Conservation (phyloP, 2,329 filamentous ascomycete species). For the Fusarium sp. region DNA sequence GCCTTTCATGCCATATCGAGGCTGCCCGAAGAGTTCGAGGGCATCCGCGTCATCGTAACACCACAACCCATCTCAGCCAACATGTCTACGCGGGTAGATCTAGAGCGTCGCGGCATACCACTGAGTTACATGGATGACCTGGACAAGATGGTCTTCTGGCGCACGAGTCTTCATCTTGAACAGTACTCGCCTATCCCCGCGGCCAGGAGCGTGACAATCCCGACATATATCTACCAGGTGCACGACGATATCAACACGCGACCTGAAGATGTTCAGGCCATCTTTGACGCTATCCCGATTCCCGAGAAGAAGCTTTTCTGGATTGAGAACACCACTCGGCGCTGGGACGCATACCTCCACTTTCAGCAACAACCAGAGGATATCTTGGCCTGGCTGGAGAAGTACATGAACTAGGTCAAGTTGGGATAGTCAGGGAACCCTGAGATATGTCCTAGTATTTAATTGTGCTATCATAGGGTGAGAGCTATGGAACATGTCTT, state of each 20-base stretch:
- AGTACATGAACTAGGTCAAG: not conserved
- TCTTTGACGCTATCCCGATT: not conserved
- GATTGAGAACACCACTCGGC: not conserved
- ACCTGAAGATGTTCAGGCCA: not conserved
- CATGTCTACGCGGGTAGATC: not conserved
- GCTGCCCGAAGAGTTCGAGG: not conserved
- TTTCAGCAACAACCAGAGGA: not conserved
- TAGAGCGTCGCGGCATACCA: not conserved
- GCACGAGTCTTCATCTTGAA: not conserved
- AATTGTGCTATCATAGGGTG: no score
- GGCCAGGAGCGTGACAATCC: not conserved
- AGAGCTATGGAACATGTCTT: no score
- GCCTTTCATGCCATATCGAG: not conserved
- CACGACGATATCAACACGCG: not conserved
- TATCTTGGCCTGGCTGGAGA: slow-evolving; percentile 1
- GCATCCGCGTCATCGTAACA: not conserved
- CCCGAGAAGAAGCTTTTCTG: slow-evolving; percentile 4
- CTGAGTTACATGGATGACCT: not conserved
- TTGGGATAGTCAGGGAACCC: not conserved
- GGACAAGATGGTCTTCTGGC: slow-evolving; percentile 3
- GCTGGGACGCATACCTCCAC: slow-evolving; percentile 1
- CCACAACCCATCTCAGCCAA: not conserved
- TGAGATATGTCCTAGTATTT: not conserved
- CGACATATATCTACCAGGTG: slow-evolving; percentile 4
- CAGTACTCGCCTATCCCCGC: not conserved